Base-by-base conservation (phyloP, 106 monocot species). In the Dendrobium nobile region DNA sequence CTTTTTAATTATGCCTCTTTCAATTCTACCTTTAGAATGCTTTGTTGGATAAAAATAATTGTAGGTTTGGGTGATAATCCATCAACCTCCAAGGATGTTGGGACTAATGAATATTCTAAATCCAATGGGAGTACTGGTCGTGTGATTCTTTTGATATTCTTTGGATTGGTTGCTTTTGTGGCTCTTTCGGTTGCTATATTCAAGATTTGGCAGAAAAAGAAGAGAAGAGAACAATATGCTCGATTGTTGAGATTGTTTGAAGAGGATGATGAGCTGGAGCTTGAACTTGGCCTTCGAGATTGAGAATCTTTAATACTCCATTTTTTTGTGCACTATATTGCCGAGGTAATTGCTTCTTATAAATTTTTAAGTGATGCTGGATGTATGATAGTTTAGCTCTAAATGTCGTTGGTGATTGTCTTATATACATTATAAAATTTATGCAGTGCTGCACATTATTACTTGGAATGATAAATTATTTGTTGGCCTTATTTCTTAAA, bases 201-300 rank as follows among this genome's bases (percentile, higher is more conserved):
- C 80, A 88, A 85, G 79, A 41, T 83, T 17, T 88, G 85, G 85
- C 85, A 85, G 54, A 88, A 79, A 83, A 88, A 85, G 78, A 88
- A 85, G 74, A 85, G 88, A 37, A 80, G 85, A 80, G 88, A 83
- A 73, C 88, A 88, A 73, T 80, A 88, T 81, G 88, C 88, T 43
- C 88, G 85, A 48, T 83, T 88, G 2, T 47, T 85, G 47, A 88
- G 80, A 78, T 75, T 88, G 17, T 88, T 88, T 75, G 88, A 88
- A 81, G 88, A 88, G 79, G 88, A 88, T 55, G 88, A 85, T 83
- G 88, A 88, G 73, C 83, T 88, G 59, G 88, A 88, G 80, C 74
- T 88, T 64, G 88, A 88, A 81, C 85, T 88, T 44, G 88, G 88
- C 17, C 85, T 88, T 74, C 83, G 78, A 16, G 85, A 88, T 75